Evolutionary conservation across 768 basidiomycete genomes (phyloP), one percentile per base, ranked within the genome.

Genomic region (Pulveroboletus ravenelii): DNA sequence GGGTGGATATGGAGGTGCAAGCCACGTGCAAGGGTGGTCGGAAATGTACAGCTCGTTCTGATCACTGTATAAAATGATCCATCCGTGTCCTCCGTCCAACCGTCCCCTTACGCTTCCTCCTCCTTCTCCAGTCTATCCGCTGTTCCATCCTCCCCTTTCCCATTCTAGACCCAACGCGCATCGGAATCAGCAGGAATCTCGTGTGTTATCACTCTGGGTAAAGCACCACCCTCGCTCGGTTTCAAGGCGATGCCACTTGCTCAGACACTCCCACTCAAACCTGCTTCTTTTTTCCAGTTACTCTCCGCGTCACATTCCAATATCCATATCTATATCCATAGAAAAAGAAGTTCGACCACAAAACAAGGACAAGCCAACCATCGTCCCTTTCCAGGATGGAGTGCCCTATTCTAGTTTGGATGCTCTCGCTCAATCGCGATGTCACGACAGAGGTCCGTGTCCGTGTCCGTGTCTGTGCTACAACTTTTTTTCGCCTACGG

Each of bases 341-440:
- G 38, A 39, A 48, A n/a, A 50, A 48, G 17, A 20, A 30, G 12
- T 10, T 10, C 41, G 20, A 49, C 35, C 20, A 30, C 13, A 32
- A 18, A 6, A 23, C 41, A 9, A 25, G 32, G 4, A 13, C 32
- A 35, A 17, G 7, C 44, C 23, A 12, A n/a, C 10, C n/a, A n/a
- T 32, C 30, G 23, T 7, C 32, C 15, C 1, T 4, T 34, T 23
- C 23, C 23, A 13, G 12, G 13, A 68, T 76, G 72, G 82, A 84
- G 50, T 82, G 79, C 62, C 84, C 84, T 10, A 80, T 89, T 54
- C 75, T 89, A 25, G 82, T 87, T 20, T 89, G 87, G 87, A 87
- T 88, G 83, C 70, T 89, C 45, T 85, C 84, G 5, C 68, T 87
- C 62, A 88, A 88, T 58, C 74, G 87, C 48, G 85, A 87, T 65